Conservation (phyloP, 2,329 filamentous ascomycete genomes). For the Claviceps pazoutovae region DNA sequence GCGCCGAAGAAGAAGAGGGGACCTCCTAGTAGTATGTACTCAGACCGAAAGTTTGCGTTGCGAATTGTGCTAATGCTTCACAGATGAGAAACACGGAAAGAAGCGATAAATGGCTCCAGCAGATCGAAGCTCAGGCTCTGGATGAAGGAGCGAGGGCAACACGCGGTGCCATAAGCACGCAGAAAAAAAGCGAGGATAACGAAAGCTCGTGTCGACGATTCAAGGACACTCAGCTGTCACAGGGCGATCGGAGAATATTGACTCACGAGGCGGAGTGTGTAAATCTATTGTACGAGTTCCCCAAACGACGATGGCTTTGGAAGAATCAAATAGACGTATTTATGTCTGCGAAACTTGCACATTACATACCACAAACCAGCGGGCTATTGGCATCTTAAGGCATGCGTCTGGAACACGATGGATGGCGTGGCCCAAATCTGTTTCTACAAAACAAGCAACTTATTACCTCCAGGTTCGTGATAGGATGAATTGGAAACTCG, state of each 20-base stretch:
- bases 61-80: background rate
- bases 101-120: conserved; percentile 14
- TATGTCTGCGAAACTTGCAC: background rate
- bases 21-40: conserved; percentile 18
- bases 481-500: background rate
- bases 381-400: background rate
- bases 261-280: background rate
- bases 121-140: background rate
- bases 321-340: background rate
- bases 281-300: background rate
- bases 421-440: background rate
- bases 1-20: conserved; percentile 77
- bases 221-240: background rate
- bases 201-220: background rate
- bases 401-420: background rate
- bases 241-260: background rate
- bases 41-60: no score
- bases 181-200: background rate
- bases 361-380: no score
- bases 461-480: background rate
- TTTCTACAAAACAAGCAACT: background rate
- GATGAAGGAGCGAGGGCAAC: background rate
- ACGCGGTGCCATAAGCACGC: background rate
- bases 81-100: conserved; percentile 17
- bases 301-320: background rate